phyloP scores from a whole-genome alignment of 306 rosid genomes.

The Medicago ruthenica region DNA sequence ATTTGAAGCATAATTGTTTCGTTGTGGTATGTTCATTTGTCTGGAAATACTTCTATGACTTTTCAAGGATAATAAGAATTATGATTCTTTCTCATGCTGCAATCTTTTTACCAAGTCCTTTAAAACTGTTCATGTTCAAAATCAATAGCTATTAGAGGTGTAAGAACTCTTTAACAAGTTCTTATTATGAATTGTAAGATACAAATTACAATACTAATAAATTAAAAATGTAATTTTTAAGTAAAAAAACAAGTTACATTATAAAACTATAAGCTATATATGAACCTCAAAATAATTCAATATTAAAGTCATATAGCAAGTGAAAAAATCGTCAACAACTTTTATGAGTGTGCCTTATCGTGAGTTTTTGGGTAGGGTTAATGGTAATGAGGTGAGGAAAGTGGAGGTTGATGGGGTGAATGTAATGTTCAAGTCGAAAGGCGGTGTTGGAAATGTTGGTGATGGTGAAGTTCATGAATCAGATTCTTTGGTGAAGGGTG shows the following conservation, averaged over 20 bases:
- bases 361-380: slow-evolving; percentile 80
- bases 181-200: neutral
- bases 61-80: neutral
- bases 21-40: neutral
- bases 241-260: neutral
- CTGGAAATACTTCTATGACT: neutral
- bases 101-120: neutral
- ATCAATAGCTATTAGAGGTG: neutral
- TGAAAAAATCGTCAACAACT: slow-evolving; percentile 10
- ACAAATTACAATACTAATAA: neutral
- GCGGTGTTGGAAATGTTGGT: slow-evolving; percentile 46
- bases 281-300: slow-evolving; percentile 1
- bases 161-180: neutral
- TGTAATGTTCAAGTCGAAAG: slow-evolving; percentile 83
- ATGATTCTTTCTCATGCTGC: neutral
- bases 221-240: neutral
- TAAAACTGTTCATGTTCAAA: neutral
- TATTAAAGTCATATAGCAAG: neutral
- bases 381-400: slow-evolving; percentile 75
- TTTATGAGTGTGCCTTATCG: slow-evolving; percentile 83
- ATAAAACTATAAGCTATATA: neutral
- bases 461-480: slow-evolving; percentile 76
- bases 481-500: slow-evolving; percentile 71
- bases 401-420: slow-evolving; percentile 98
- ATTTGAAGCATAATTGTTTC: slow-evolving; percentile 23